phyloP scores from a whole-genome alignment of 2,329 filamentous ascomycete species.

The Periconia sp. region DNA sequence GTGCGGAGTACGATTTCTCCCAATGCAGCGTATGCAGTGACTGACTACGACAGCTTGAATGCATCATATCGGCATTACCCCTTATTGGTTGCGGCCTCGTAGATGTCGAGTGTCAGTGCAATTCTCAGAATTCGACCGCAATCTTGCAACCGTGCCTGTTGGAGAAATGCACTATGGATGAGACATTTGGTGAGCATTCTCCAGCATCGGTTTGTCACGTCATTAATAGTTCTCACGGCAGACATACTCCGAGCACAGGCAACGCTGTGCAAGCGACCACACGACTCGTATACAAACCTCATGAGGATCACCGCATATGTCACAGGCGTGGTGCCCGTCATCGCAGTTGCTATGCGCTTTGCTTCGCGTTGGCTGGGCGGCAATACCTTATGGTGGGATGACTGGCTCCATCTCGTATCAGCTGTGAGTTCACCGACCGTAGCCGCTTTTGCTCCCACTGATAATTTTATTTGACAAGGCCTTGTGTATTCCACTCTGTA shows the following conservation, averaged over 20 bases:
- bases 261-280: not conserved
- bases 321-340: not conserved
- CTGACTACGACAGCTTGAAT: not conserved
- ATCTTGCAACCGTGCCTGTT: not conserved
- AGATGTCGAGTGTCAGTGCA: not conserved
- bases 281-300: not conserved
- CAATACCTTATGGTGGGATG: not conserved
- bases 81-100: not conserved
- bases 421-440: not conserved
- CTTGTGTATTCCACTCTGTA: constrained; percentile 1
- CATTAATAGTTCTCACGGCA: not conserved
- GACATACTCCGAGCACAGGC: not conserved
- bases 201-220: not conserved
- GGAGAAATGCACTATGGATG: not conserved
- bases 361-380: constrained; percentile 1
- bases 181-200: not conserved
- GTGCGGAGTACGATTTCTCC: not conserved
- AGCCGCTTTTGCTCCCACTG: not conserved
- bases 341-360: constrained; percentile 1
- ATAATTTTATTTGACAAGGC: not conserved
- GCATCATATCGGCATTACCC: not conserved
- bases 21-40: not conserved
- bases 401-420: not conserved
- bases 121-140: not conserved
- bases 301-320: constrained; percentile 1